These are phyloP conservation scores for Strobilomyces dryophilus DNA, from an alignment of 768 basidiomycete species.

Conservation along the genomic window DNA sequence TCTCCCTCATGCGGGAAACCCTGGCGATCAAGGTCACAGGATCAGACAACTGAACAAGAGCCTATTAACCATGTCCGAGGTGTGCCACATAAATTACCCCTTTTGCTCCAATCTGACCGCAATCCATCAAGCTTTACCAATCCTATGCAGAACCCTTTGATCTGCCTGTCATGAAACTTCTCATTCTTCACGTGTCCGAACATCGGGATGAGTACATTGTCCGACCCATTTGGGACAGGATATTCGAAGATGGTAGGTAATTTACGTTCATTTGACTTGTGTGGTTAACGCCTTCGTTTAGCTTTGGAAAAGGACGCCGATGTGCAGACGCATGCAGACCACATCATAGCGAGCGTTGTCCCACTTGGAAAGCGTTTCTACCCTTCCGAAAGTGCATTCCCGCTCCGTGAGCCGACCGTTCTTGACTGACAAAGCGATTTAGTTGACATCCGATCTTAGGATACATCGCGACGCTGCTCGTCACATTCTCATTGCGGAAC, in stretches of 20 bases:
- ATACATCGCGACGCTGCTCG: conserved; percentile 68
- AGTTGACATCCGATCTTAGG: conserved; percentile 40
- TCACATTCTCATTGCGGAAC: conserved; percentile 66
- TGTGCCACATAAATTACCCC: conserved; percentile 32
- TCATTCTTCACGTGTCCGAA: conserved; percentile 92
- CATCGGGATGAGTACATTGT: conserved; percentile 82
- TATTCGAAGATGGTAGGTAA: conserved; percentile 72
- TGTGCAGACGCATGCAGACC: conserved; percentile 51
- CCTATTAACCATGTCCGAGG: conserved; percentile 82
- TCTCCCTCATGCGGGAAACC: conserved; percentile 55
- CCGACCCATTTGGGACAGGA: conserved; percentile 82
- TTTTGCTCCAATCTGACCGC: conserved; percentile 9
- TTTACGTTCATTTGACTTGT: not conserved
- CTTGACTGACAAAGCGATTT: not conserved
- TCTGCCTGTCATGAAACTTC: conserved; percentile 75
- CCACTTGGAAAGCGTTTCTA: conserved; percentile 83
- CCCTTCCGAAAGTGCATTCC: conserved; percentile 88
- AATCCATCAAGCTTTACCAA: conserved; percentile 66
- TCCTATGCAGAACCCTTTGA: conserved; percentile 85
- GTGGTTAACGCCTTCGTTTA: conserved; percentile 21
- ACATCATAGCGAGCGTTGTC: conserved; percentile 59
- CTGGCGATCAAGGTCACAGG: conserved; percentile 58
- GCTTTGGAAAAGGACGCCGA: conserved; percentile 57
- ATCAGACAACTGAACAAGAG: conserved; percentile 54
- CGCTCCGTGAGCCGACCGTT: conserved; percentile 56